These are phyloP conservation scores for Furcasterigmium furcatum DNA, from an alignment of 2,329 filamentous ascomycete genomes.

Conservation along the genomic window DNA sequence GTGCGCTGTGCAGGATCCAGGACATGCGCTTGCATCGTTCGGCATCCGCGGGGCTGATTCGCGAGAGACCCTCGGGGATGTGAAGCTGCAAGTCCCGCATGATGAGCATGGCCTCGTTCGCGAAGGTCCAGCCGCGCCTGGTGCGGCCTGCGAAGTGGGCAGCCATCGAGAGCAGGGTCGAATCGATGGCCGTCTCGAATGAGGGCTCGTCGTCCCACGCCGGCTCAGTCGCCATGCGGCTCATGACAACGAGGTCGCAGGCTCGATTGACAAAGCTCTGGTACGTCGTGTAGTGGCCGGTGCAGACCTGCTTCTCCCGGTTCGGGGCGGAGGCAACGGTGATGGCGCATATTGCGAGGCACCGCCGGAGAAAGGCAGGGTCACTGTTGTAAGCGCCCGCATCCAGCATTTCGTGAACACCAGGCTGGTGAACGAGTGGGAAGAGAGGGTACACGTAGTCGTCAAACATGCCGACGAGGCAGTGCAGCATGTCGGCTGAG, in stretches of 20 bases:
- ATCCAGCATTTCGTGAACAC: neutral
- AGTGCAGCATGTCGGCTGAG: neutral
- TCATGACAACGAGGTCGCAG: neutral
- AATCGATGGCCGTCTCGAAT: neutral
- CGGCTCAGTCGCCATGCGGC: neutral
- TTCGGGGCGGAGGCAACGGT: neutral
- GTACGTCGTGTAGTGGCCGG: neutral
- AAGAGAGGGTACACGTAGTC: constrained; percentile 1
- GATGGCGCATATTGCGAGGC: neutral
- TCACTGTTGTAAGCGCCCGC: neutral
- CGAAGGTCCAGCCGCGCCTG: neutral
- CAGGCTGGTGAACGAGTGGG: neutral
- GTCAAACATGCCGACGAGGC: neutral
- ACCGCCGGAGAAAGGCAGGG: neutral
- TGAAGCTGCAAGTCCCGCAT: neutral
- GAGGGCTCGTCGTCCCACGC: neutral
- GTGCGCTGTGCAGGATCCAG: neutral
- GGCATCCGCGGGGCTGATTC: neutral
- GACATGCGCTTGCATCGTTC: neutral
- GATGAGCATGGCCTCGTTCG: neutral
- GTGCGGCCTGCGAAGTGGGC: neutral
- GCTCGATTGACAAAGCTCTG: neutral
- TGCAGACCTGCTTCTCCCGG: neutral
- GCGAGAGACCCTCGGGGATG: neutral
- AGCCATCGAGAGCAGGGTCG: neutral